phyloP scores from a whole-genome alignment of 2,329 filamentous ascomycete species.

The Blumeria graminis region DNA sequence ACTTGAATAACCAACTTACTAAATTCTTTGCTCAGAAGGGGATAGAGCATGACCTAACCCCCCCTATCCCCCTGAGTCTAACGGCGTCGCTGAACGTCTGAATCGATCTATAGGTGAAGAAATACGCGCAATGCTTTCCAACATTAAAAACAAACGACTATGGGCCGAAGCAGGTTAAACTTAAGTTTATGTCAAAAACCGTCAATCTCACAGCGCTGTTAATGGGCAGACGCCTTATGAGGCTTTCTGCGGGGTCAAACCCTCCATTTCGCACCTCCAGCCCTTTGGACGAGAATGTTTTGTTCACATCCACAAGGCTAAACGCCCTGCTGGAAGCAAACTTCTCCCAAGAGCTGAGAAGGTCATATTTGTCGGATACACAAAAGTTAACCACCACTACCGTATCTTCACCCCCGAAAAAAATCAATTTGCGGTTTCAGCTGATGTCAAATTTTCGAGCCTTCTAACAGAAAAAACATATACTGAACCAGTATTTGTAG shows the following conservation, averaged over 20 bases:
- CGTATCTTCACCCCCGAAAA: background rate
- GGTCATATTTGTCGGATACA: background rate
- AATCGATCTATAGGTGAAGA: background rate
- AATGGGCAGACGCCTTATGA: background rate
- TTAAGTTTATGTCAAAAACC: background rate
- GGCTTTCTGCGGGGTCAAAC: background rate
- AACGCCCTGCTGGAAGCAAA: background rate
- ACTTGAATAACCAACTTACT: background rate
- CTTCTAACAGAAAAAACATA: too few relatives aligned
- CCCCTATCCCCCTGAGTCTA: background rate
- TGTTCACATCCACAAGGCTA: background rate
- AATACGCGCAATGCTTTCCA: background rate
- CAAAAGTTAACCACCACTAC: background rate
- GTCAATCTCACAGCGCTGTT: constrained; percentile 1
- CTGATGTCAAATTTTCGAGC: background rate
- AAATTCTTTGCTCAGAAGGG: background rate
- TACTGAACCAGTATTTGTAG: too few relatives aligned
- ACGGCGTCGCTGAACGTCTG: background rate
- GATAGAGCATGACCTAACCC: background rate
- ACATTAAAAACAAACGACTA: background rate
- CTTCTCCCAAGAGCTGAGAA: background rate
- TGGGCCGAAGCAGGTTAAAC: background rate
- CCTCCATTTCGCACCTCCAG: background rate
- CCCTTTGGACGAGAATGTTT: background rate
- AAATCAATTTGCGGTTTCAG: background rate